These are phyloP conservation scores for Hysterangium stoloniferum DNA, from an alignment of 768 basidiomycete species.

Conservation along the genomic window DNA sequence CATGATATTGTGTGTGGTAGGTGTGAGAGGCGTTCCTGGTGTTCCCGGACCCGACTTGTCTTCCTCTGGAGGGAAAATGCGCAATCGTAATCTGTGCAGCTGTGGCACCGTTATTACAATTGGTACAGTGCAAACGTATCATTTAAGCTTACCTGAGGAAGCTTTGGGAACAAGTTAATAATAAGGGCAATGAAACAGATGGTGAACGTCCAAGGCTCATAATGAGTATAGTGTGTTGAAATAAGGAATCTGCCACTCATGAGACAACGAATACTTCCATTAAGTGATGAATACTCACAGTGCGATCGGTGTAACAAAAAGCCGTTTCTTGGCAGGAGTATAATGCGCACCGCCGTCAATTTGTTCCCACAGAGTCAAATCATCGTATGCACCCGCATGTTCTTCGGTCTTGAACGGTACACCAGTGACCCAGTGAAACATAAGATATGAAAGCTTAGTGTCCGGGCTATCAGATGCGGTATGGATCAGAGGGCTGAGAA, in stretches of 20 bases:
- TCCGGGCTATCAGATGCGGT: neutral
- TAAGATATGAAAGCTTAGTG: conserved; percentile 82
- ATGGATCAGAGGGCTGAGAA: neutral
- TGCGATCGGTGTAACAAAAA: conserved; percentile 79
- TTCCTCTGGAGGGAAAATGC: conserved; percentile 56
- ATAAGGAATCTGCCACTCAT: conserved; percentile 67
- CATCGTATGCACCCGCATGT: conserved; percentile 92
- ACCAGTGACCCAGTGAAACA: conserved; percentile 98
- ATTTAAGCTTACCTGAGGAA: conserved; percentile 70
- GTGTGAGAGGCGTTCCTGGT: conserved; percentile 13
- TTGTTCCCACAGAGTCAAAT: conserved; percentile 98
- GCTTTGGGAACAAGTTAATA: conserved; percentile 62
- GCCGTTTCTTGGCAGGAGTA: conserved; percentile 97
- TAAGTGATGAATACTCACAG: conserved; percentile 49
- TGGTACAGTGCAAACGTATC: conserved; percentile 1
- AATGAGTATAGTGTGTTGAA: conserved; percentile 97
- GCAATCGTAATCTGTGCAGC: conserved; percentile 79
- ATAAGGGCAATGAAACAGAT: conserved; percentile 80
- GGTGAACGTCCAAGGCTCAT: conserved; percentile 89
- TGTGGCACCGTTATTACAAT: conserved; percentile 22
- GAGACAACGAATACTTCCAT: no score
- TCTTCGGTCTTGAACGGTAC: conserved; percentile 88
- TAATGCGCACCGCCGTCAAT: conserved; percentile 98
- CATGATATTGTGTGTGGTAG: conserved; percentile 14
- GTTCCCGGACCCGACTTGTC: conserved; percentile 14